phyloP scores from a whole-genome alignment of 2,329 filamentous ascomycete genomes.

The Colletotrichum spinosum region DNA sequence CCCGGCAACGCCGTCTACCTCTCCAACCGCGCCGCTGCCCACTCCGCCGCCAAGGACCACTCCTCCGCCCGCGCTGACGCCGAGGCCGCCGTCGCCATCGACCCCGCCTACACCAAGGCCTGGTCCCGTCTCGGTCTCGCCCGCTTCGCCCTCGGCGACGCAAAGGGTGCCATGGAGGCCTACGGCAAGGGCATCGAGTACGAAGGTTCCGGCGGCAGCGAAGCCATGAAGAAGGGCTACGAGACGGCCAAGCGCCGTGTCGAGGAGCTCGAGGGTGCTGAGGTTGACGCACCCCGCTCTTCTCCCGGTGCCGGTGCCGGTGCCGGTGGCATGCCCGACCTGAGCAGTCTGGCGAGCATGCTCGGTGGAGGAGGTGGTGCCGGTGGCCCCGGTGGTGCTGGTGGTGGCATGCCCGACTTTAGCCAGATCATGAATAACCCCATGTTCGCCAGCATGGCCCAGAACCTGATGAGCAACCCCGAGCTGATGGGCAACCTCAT shows the following conservation, averaged over 20 bases:
- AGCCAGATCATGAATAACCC: conserved; percentile 93
- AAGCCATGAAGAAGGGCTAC: conserved; percentile 96
- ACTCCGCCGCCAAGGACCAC: conserved; percentile 87
- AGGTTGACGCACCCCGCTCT: conserved; percentile 57
- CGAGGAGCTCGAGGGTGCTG: conserved; percentile 77
- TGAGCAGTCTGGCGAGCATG: conserved; percentile 79
- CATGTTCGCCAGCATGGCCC: conserved; percentile 97
- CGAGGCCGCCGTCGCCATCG: conserved; percentile 87
- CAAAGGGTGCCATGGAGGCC: conserved; percentile 92
- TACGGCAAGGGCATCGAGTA: conserved; percentile 93
- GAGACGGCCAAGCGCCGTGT: conserved; percentile 92
- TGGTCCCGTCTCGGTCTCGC: conserved; percentile 95
- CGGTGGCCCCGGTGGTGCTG: conserved; percentile 69
- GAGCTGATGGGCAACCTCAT: conserved; percentile 92
- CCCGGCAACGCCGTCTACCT: conserved; percentile 96
- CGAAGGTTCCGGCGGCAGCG: conserved; percentile 92
- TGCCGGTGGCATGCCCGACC: conserved; percentile 75
- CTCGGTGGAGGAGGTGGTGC: conserved; percentile 71
- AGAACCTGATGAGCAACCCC: conserved; percentile 97
- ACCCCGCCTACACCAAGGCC: conserved; percentile 95
- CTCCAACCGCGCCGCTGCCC: conserved; percentile 95
- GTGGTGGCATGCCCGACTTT: conserved; percentile 89
- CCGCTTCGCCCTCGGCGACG: conserved; percentile 90
- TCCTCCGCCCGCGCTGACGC: conserved; percentile 87
- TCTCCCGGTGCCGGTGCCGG: conserved; percentile 46